Evolutionary conservation across 768 basidiomycete genomes (phyloP), one percentile per base, ranked within the genome.

Genomic region (Lactifluus piperatus): DNA sequence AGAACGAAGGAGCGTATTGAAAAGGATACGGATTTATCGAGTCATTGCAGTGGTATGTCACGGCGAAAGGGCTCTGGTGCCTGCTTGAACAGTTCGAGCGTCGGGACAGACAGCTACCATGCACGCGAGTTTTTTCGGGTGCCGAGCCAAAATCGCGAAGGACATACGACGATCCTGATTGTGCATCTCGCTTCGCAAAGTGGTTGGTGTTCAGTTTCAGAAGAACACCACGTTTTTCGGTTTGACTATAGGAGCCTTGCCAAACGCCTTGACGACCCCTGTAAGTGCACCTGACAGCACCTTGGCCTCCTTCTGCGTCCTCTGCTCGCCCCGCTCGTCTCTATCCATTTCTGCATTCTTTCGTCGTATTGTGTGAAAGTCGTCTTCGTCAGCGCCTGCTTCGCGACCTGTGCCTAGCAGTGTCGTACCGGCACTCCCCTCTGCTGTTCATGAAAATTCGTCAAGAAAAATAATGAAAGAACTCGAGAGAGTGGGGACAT

Each of bases 321-420:
- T 78, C 27, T 75, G 76, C 51, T 76, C 74, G 45, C 67, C 69
- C 65, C 78, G 81, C 66, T 86, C 83, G 27, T 83, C 81, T 29
- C 71, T 76, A 29, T 87, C 82, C 0, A 90, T 75, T 58, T 85
- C 82, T 10, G 70, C 72, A 46, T 76, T 81, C 54, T 74, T 79
- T 45, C 91, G 80, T 68, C 85, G 86, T 70, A 93, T 79, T 0
- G 76, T 76, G 70, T 94, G 93, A 73, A 94, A 97, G 69, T 97
- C 94, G 68, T 97, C 94, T 70, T 97, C 94, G 68, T 97, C 94
- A 9, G 94, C 86, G 24, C 92, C 91, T 0, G 79, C 83, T 39
- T 76, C 82, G 30, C 68, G 69, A 0, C 77, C 77, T 1, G 69
- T 70, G 18, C 81, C 79, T 7, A 79, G 71, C 18, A 83, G 77